Evolutionary conservation across 2,329 filamentous ascomycete species (phyloP), one percentile per base, ranked within the genome.

Genomic region (Penicillium verrucosum): DNA sequence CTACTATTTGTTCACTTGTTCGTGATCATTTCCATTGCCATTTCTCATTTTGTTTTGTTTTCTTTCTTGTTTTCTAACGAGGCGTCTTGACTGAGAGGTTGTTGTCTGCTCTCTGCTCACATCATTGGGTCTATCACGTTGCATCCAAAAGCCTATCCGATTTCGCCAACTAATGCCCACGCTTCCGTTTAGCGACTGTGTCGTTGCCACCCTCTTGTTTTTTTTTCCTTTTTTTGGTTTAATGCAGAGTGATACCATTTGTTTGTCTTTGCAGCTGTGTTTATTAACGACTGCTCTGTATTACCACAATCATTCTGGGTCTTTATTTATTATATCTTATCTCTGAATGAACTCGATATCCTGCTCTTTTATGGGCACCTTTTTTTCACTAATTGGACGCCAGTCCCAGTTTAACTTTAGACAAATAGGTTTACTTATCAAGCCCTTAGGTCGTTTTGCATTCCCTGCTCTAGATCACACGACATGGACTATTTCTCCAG

Each of bases 211-310:
- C 14, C 3, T 37, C 18, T 3, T 12, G 34, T 47, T 54, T 54
- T 32, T 32, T 57, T 44, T 57, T 61, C 50, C 49, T 57, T 64
- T 59, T 62, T 65, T 67, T 57, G 61, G 58, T 57, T 57, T 56
- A 60, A 61, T 67, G 66, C 70, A 67, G 68, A 66, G 67, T 72
- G 71, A 73, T 71, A 73, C 70, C 70, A 71, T 63, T 67, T 66
- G 60, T 66, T 61, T 61, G 48, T 64, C 56, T 54, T 57, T 60
- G 63, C 60, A 60, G 57, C 61, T 61, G 34, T 60, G 55, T 54
- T 59, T 55, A 56, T 55, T 62, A 59, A 61, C 36, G 52, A 62
- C 59, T 51, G 55, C 41, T 59, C 44, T 60, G 57, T 64, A 64
- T 65, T 55, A 64, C 60, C 54, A 63, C 58, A 41, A 57, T 57